These are phyloP conservation scores for Cladosporium sp. DNA, from an alignment of 2,329 filamentous ascomycete species.

Conservation along the genomic window DNA sequence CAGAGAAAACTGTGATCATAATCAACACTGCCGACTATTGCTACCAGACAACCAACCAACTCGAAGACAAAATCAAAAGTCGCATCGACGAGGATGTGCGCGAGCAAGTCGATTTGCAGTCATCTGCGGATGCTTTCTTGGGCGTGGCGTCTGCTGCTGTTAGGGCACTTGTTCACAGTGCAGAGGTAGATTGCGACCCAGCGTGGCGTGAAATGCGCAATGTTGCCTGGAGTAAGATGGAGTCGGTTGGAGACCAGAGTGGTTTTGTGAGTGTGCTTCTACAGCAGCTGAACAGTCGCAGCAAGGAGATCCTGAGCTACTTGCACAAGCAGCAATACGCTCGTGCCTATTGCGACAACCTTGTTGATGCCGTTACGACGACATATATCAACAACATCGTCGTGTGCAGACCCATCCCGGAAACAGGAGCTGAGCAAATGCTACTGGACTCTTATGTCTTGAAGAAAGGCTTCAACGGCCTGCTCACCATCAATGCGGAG, in stretches of 20 bases:
- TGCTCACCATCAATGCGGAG: conserved; percentile 57
- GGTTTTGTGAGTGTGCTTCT: conserved; percentile 82
- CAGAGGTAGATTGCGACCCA: conserved; percentile 75
- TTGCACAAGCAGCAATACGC: conserved; percentile 91
- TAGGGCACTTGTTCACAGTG: conserved; percentile 72
- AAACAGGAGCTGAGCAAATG: conserved; percentile 97
- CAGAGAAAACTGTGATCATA: conserved; percentile 77
- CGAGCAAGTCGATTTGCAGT: conserved; percentile 76
- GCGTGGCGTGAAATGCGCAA: conserved; percentile 97
- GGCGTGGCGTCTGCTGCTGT: conserved; percentile 87
- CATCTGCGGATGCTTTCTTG: conserved; percentile 90
- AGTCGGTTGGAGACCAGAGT: conserved; percentile 88
- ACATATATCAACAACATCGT: conserved; percentile 79
- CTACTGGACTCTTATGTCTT: conserved; percentile 89
- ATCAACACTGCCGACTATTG: conserved; percentile 98
- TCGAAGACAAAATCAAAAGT: conserved; percentile 91
- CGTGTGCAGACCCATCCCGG: conserved; percentile 82
- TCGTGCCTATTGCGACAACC: conserved; percentile 86
- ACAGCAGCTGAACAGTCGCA: conserved; percentile 62
- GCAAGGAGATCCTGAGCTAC: conserved; percentile 67
- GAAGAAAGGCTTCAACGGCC: conserved; percentile 67
- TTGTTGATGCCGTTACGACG: conserved; percentile 80
- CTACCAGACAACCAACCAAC: conserved; percentile 83
- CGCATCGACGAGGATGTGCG: conserved; percentile 76
- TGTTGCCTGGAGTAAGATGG: conserved; percentile 89